Evolutionary conservation across 169 alveolate species (phyloP).

Genomic region (Plasmodium gonderi): DNA sequence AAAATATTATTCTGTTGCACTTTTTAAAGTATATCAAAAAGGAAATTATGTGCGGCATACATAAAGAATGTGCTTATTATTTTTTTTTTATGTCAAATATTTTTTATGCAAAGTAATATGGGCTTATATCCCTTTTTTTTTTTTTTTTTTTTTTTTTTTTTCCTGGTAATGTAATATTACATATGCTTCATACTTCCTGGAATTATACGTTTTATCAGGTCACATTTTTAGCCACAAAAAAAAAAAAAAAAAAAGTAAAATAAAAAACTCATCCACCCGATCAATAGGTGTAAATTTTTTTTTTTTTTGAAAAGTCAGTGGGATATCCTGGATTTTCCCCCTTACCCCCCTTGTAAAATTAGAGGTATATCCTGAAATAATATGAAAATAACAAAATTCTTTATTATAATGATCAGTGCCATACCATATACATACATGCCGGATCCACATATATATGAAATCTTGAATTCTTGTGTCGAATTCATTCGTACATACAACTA

Average conservation of each 20-base stretch:
- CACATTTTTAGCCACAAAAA: no score
- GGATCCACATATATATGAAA: neutral
- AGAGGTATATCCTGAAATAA: neutral
- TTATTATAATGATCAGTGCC: neutral
- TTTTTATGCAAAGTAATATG: no score
- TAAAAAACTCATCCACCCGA: no score
- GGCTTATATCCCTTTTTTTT: no score
- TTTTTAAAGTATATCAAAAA: no score
- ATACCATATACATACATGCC: neutral
- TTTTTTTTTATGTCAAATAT: no score
- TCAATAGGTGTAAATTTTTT: no score
- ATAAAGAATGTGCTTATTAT: no score
- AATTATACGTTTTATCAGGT: neutral
- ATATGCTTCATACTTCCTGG: slow-evolving; percentile 1
- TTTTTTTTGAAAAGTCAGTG: neutral
- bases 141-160: no score
- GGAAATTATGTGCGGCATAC: no score
- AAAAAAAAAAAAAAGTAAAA: no score
- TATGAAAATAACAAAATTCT: neutral
- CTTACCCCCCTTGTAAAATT: neutral
- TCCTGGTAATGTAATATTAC: neutral
- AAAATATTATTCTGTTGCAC: no score
- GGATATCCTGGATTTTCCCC: neutral
- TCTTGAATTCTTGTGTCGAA: neutral
- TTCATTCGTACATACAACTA: neutral